A percentile compares a stretch with the other conserved stretches of the same genome.
Evolutionary conservation across 768 basidiomycete species (phyloP).

Genomic region (Amanita pseudoporphyria): DNA sequence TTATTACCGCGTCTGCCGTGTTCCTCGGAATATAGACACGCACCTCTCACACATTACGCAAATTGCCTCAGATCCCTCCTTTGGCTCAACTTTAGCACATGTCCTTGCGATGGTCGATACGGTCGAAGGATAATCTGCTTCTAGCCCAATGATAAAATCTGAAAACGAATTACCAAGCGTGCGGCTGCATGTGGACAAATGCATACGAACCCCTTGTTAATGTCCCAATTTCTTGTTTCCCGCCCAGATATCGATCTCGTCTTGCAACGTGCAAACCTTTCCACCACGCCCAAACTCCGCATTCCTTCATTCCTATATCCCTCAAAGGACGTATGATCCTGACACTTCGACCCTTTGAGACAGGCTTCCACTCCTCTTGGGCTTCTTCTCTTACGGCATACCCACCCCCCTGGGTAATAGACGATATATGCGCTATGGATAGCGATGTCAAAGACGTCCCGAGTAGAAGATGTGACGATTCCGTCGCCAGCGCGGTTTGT

Average conservation of each 20-base stretch:
- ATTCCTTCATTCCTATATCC: slow-evolving; percentile 32
- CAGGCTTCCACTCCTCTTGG: slow-evolving; percentile 61
- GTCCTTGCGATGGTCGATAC: slow-evolving; percentile 79
- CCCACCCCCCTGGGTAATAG: slow-evolving; percentile 69
- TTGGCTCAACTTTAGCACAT: slow-evolving; percentile 68
- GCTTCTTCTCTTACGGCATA: slow-evolving; percentile 59
- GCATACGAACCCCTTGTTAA: slow-evolving; percentile 55
- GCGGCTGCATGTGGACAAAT: neutral
- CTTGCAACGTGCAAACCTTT: slow-evolving; percentile 20
- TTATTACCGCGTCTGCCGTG: neutral
- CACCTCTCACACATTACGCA: slow-evolving; percentile 67
- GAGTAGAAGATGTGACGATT: slow-evolving; percentile 68
- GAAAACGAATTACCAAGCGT: neutral
- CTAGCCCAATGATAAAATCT: slow-evolving; percentile 78
- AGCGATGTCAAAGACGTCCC: slow-evolving; percentile 76
- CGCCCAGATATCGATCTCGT: slow-evolving; percentile 32
- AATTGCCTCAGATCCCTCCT: slow-evolving; percentile 32
- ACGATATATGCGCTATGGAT: slow-evolving; percentile 64
- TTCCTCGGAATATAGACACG: slow-evolving; percentile 3
- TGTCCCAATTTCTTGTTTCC: slow-evolving; percentile 49
- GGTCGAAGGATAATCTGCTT: slow-evolving; percentile 79
- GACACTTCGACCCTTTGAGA: slow-evolving; percentile 18
- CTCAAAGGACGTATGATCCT: slow-evolving; percentile 58
- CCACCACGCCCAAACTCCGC: slow-evolving; percentile 11
- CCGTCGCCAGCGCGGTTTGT: slow-evolving; percentile 46